Base-by-base conservation (phyloP, 345 rosid species). In the Citrus cavaleriei region DNA sequence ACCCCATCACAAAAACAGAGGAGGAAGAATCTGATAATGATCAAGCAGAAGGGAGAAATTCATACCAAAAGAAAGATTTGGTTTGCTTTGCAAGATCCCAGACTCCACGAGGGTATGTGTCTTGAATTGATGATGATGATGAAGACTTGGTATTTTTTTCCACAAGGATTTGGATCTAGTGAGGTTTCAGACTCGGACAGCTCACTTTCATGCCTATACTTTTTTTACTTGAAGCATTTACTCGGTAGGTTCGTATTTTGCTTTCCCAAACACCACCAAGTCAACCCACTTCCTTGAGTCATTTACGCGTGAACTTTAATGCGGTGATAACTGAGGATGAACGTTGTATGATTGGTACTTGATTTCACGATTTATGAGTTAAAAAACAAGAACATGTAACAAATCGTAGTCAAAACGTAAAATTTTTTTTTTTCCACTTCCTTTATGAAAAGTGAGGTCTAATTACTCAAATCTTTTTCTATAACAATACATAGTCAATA, bases 301-400 rank as follows among this genome's bases (percentile, higher is more conserved):
- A 3, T 76, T 72, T 54, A 79, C 80, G 80, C 85, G 85, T 72
- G 21, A 70, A 46, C 51, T 46, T 46, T 46, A 46, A 13, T 46
- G 51, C 51, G 18, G 51, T 13, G 51, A 12, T 46, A 13, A 46
- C 16, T 46, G 18, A 46, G 18, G 51, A 46, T 46, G 51, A 12
- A 12, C 51, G 3, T 0, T 3, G 51, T 34, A 10, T 10, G 51
- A 12, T 42, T 42, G 4, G 14, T 12, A 42, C 4, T 42, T 42
- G 51, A 2, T 40, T 40, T 40, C 46, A 40, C 46, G 46, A 40
- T 40, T 10, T 10, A 2, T 40, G 46, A 2, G 13, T 40, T 40
- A 40, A 40, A 38, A 38, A 38, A 38, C 42, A 8, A 38, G 0
- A 38, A 38, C 42, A 7, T 38, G 7, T 8, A 7, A 38, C 40